These are phyloP conservation scores for Penicillium sp. DNA, from an alignment of 2,329 filamentous ascomycete species.

Conservation along the genomic window DNA sequence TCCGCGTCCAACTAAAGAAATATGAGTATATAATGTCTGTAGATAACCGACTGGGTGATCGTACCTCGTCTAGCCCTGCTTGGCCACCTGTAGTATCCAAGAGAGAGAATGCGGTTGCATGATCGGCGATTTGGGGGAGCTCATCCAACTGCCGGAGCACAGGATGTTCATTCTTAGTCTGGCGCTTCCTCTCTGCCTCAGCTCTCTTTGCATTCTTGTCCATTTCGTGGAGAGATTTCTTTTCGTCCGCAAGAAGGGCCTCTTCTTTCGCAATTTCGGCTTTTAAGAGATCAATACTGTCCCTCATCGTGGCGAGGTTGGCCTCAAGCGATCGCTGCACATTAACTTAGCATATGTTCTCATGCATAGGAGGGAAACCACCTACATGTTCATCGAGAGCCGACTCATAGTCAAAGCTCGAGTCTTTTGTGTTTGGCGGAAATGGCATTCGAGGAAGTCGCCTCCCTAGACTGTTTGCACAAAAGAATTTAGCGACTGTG, in stretches of 20 bases:
- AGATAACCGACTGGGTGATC: not conserved
- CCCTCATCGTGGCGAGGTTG: conserved; percentile 39
- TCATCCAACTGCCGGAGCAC: conserved; percentile 37
- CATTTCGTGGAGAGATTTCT: conserved; percentile 40
- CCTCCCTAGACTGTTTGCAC: conserved; percentile 33
- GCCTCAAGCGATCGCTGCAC: conserved; percentile 37
- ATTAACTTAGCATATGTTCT: conserved; percentile 12
- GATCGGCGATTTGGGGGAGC: conserved; percentile 13
- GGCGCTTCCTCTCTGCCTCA: conserved; percentile 39
- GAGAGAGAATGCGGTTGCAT: conserved; percentile 28
- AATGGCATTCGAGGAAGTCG: conserved; percentile 48
- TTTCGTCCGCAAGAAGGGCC: conserved; percentile 41
- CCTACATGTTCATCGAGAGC: conserved; percentile 44
- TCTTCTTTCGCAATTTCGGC: conserved; percentile 45
- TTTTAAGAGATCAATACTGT: conserved; percentile 41
- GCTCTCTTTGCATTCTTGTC: conserved; percentile 44
- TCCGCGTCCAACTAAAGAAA: conserved; percentile 36
- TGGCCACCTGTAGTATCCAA: conserved; percentile 24
- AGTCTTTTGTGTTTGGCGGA: conserved; percentile 42
- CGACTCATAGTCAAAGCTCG: conserved; percentile 45
- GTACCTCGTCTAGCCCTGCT: conserved; percentile 36
- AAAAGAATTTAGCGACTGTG: not conserved
- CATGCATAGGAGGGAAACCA: not conserved
- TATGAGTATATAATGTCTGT: not conserved
- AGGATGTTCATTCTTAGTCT: conserved; percentile 44